Conservation (phyloP, 441 rosid species). For the Populus hybrid region DNA sequence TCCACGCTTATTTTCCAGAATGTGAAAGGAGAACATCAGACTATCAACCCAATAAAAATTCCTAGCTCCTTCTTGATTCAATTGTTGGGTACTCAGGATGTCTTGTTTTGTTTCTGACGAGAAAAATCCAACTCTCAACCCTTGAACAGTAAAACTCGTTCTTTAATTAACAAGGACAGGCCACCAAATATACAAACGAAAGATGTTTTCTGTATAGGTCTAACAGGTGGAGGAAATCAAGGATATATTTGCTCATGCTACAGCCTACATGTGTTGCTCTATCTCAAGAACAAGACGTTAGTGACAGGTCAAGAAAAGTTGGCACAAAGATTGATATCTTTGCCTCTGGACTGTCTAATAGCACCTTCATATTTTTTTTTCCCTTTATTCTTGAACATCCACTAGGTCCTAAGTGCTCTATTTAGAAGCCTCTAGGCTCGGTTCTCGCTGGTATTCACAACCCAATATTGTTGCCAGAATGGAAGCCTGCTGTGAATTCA, state of each 20-base stretch:
- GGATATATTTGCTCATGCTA: neutral
- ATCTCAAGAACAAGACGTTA: conserved; percentile 14
- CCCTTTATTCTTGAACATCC: conserved; percentile 9
- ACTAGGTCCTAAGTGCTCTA: neutral
- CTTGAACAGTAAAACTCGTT: neutral
- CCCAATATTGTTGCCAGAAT: conserved; percentile 5
- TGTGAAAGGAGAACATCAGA: neutral
- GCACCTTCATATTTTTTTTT: neutral
- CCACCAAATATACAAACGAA: neutral
- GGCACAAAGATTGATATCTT: no score
- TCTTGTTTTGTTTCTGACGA: neutral
- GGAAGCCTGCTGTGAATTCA: conserved; percentile 18
- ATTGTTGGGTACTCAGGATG: neutral
- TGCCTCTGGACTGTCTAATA: neutral
- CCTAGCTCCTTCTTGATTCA: neutral
- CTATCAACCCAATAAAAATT: neutral
- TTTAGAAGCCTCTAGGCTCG: neutral
- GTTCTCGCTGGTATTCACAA: neutral
- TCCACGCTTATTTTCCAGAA: neutral
- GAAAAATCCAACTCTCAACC: neutral
- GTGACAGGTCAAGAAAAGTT: conserved; percentile 5
- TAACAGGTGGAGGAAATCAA: neutral
- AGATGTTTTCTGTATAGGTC: neutral
- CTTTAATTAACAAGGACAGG: neutral
- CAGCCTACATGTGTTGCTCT: conserved; percentile 1